A percentile compares a stretch with the other conserved stretches of the same genome.
phyloP scores from a whole-genome alignment of 129 eudicot species.

The Saussurea involucrata region DNA sequence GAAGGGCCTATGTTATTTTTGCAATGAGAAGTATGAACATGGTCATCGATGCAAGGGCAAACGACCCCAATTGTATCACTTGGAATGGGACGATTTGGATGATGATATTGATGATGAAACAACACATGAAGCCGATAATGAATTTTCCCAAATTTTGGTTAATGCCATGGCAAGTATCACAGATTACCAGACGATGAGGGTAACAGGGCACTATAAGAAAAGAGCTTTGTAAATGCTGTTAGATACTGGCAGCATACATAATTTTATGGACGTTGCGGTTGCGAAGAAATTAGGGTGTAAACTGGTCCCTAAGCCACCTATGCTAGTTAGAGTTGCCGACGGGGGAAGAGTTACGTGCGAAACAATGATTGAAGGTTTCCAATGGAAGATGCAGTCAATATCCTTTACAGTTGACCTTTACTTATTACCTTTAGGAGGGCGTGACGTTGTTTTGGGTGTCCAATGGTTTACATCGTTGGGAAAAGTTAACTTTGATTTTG shows the following conservation, averaged over 20 bases:
- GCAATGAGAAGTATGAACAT: no score
- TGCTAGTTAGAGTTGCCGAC: neutral
- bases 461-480: conserved; percentile 5
- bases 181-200: no score
- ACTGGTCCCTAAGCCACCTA: neutral
- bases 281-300: neutral
- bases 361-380: neutral
- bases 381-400: neutral
- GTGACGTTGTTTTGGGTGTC: conserved; percentile 14
- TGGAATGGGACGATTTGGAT: no score
- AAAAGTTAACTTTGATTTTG: neutral
- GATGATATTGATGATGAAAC: no score
- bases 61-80: no score
- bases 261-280: neutral
- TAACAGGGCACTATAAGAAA: no score
- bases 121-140: no score
- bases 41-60: no score
- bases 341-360: neutral
- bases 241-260: conserved; percentile 14
- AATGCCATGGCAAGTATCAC: no score
- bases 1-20: no score
- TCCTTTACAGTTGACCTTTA: neutral
- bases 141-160: no score
- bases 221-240: neutral
- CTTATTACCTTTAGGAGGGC: neutral